These are phyloP conservation scores for Niveomyces coronatus DNA, from an alignment of 2,329 filamentous ascomycete species.

Conservation along the genomic window DNA sequence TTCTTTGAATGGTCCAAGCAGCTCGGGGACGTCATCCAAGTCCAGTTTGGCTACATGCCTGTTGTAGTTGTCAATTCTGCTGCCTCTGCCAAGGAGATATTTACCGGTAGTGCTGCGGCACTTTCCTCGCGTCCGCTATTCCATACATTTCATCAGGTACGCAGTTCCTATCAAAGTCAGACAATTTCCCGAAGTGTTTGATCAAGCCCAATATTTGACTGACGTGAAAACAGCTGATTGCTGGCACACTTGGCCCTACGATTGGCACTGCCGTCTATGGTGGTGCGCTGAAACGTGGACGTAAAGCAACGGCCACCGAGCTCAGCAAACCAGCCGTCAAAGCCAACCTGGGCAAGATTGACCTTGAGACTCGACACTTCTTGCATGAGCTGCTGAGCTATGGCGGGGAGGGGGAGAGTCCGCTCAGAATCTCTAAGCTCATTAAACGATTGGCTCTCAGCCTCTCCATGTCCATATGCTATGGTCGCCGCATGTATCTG, in stretches of 20 bases:
- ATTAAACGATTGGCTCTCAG: conserved; percentile 2
- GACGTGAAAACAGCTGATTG: background rate
- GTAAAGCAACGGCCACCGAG: conserved; percentile 2
- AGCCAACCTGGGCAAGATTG: conserved; percentile 2
- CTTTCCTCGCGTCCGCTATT: conserved; percentile 3
- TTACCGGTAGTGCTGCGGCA: conserved; percentile 2
- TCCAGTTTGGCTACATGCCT: conserved; percentile 2
- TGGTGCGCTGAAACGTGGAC: conserved; percentile 3
- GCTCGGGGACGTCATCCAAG: conserved; percentile 3
- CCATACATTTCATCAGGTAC: conserved; percentile 5
- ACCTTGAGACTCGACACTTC: conserved; percentile 3
- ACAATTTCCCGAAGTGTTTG: background rate
- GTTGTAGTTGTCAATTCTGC: conserved; percentile 4
- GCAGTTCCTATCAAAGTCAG: too few species aligned
- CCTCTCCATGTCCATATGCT: conserved; percentile 5
- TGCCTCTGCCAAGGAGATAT: conserved; percentile 3
- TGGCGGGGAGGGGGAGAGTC: background rate
- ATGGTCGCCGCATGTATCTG: conserved; percentile 4
- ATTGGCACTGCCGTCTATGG: conserved; percentile 3
- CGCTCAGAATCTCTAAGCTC: conserved; percentile 2
- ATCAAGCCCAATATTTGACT: too few species aligned
- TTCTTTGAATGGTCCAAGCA: conserved; percentile 3
- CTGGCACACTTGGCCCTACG: conserved; percentile 2
- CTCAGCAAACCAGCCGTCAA: conserved; percentile 7
- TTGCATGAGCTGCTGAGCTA: conserved; percentile 4